Evolutionary conservation across 257 asterid species (phyloP).

Genomic region (Jasminum sambac): DNA sequence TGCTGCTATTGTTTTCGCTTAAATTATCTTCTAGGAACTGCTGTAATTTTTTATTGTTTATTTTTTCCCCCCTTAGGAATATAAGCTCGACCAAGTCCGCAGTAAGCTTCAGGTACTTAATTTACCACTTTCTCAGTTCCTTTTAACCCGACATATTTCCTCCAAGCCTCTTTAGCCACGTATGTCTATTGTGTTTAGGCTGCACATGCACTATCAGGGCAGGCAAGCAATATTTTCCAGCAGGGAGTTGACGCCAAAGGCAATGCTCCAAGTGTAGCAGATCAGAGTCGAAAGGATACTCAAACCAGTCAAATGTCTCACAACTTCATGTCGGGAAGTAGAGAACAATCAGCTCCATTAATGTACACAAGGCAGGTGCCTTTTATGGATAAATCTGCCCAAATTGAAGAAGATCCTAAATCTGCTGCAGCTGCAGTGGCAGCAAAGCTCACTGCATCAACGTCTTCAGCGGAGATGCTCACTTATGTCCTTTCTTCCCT

Average conservation of each 20-base stretch:
- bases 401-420: constrained; percentile 54
- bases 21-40: constrained; percentile 17
- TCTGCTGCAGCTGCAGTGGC: constrained; percentile 89
- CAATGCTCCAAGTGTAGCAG: constrained; percentile 26
- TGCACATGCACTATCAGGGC: constrained; percentile 66
- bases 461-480: constrained; percentile 91
- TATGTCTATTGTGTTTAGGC: constrained; percentile 41
- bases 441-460: constrained; percentile 74
- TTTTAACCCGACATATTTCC: neutral
- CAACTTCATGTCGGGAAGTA: constrained; percentile 24
- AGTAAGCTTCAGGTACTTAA: constrained; percentile 71
- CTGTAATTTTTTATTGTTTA: too few species aligned
- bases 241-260: constrained; percentile 38
- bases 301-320: constrained; percentile 38
- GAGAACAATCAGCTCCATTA: constrained; percentile 60
- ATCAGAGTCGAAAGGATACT: constrained; percentile 38
- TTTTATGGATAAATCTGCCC: constrained; percentile 42
- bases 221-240: constrained; percentile 42
- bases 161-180: neutral
- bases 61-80: constrained; percentile 54
- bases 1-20: constrained; percentile 7
- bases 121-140: neutral
- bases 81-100: constrained; percentile 78
- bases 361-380: constrained; percentile 57
- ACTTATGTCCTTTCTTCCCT: constrained; percentile 73